Evolutionary conservation across 176 grass and related monocot species (phyloP), one percentile per base, ranked within the genome.

Genomic region (Echinochloa phyllopogon): DNA sequence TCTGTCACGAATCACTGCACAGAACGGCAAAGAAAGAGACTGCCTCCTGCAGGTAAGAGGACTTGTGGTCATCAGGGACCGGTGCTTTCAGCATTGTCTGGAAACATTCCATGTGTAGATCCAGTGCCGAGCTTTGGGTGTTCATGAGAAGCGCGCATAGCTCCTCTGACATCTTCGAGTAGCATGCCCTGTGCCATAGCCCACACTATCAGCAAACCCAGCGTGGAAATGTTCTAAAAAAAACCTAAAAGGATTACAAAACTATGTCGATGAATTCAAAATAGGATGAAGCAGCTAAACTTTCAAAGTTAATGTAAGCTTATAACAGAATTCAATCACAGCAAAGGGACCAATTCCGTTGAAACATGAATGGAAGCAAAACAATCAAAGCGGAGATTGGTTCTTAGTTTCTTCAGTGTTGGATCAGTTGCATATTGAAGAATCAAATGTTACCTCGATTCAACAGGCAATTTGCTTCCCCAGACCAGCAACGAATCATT

Each of bases 131-230:
- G 2, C 76, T 73, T 11, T 86, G 93, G 24, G 65, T 71, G 27
- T 90, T 84, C 25, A 88, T 57, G 41, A 98, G 49, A 64, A 98
- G 79, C 62, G 39, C 73, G 2, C 88, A 95, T 8, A 98, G 89
- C 60, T 95, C 96, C 45, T 90, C 89, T 41, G 91, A 63, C 93
- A 98, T 98, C 72, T 98, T 98, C 1, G 93, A 89, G 83, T 85
- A 98, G 82, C 89, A 88, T 71, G 77, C 93, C 89, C 96, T 95
- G 89, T 53, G 89, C 53, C 41, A 40, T 59, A 88, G 48, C 33
- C 15, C 40, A 78, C 5, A 42, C 50, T 80, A 24, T 78, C n/a
- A 84, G 80, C 15, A 78, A 38, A 13, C 58, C 47, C 68, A 50
- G 20, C 29, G 13, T 82, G 18, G 38, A 79, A 64, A 39, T 50